Percentiles rank a stretch among this genome's conserved stretches.
Evolutionary conservation across 2,329 filamentous ascomycete species (phyloP).

Genomic region (Emmonsiellopsis sp.): DNA sequence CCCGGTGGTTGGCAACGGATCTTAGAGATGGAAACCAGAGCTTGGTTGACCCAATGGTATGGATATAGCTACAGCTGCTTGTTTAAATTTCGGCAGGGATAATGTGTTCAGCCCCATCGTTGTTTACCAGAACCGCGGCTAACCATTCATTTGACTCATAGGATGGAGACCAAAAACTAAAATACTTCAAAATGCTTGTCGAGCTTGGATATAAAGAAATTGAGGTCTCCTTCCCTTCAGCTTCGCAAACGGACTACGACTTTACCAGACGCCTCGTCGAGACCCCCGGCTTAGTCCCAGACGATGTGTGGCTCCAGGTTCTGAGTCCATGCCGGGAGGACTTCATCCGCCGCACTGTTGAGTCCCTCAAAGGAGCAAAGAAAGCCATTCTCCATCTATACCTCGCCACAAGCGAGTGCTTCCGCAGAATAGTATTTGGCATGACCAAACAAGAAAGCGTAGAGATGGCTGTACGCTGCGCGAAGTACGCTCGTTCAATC

Average conservation of each 20-base stretch:
- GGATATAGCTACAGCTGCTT: constrained; percentile 15
- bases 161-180: constrained; percentile 92
- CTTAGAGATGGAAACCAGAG: constrained; percentile 91
- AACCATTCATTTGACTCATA: constrained; percentile 25
- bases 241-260: constrained; percentile 91
- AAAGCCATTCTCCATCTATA: constrained; percentile 95
- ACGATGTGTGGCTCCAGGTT: constrained; percentile 87
- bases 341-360: constrained; percentile 79
- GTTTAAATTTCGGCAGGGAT: not conserved
- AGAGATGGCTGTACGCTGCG: constrained; percentile 73
- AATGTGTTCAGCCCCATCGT: not conserved
- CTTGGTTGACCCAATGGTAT: constrained; percentile 83
- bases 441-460: constrained; percentile 75
- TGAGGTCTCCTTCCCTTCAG: constrained; percentile 89
- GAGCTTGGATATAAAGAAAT: constrained; percentile 96
- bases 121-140: not conserved
- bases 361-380: constrained; percentile 79
- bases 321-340: constrained; percentile 87
- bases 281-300: constrained; percentile 71
- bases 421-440: constrained; percentile 81
- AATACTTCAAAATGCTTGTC: constrained; percentile 88
- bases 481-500: constrained; percentile 76
- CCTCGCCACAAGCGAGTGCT: constrained; percentile 91
- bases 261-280: constrained; percentile 82
- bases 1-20: constrained; percentile 83